Evolutionary conservation across 2,329 filamentous ascomycete species (phyloP), one percentile per base, ranked within the genome.

Genomic region (Pezicula neosporulosa): DNA sequence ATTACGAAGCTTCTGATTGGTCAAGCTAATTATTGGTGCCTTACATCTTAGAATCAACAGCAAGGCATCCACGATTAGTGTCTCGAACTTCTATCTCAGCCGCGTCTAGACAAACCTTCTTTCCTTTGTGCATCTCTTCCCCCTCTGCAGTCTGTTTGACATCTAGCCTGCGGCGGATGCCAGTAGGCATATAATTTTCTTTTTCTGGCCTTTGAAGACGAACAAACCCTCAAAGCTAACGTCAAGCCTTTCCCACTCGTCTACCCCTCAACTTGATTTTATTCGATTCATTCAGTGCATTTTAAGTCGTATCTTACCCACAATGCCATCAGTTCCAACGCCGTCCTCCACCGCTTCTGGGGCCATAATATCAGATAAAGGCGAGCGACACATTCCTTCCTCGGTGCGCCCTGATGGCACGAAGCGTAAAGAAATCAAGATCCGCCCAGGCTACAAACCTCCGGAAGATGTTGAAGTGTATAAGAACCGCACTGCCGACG

Each of bases 401-500:
- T 97, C 93, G 1, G 76, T 83, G 41, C 87, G 95, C 49, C 74
- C 94, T 21, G 94, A 99, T 67, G 94, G 94, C 52, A 90, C 87
- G 47, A 89, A 89, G n/a, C 85, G 94, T 51, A 95, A 89, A 66
- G 93, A 96, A 64, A 97, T 97, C 67, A 90, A 90, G 65, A 90
- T 99, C 55, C 85, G 90, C 28, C 93, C 94, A 0, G 95, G 94
- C 49, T 99, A 97, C 72, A 85, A 86, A 33, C 95, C 94, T 1
- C 90, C 92, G 1, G 94, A 99, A 72, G 94, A 99, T 70, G 87
- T 97, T 57, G 91, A 97, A 66, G 78, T 96, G 43, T 99, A 99
- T 80, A 95, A 91, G 75, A 97, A 96, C 70, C 86, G 89, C 51
- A 91, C 86, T 1, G 92, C 92, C 46, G 88, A 94, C 67, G 84